Base-by-base conservation (phyloP, 148 eudicot species). In the Camellia granthamiana region DNA sequence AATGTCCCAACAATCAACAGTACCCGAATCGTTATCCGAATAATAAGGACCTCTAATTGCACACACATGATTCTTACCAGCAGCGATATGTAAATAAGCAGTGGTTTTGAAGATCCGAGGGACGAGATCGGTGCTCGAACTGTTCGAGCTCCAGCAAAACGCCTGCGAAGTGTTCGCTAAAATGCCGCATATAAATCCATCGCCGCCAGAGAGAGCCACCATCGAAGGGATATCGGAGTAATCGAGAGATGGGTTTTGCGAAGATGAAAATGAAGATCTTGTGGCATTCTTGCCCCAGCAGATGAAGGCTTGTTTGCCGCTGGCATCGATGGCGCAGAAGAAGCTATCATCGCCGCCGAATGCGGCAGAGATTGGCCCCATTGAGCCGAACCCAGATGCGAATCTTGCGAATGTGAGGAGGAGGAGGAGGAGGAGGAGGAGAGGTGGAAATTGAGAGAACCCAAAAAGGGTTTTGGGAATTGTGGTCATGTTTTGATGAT, bases 291-390 rank as follows among this genome's bases (percentile, higher is more conserved):
- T 87, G 7, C 88, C 91, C 98, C 98, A 96, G 80, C 99, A 96
- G 66, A 92, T 86, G 1, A 93, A 85, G 41, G 70, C 89, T 69
- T 96, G 99, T 60, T 90, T 91, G 10, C 98, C 95, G 77, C 98
- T 91, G 21, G 99, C 99, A 49, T 96, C 99, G 47, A 96, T 96
- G 76, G 99, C 97, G 62, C 99, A 96, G 79, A 96, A 92, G 85
- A 93, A 90, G 44, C 87, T 30, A 30, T 30, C 80, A 18, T 85
- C 77, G 42, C 80, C 82, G 52, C 93, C 95, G 71, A 86, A 92
- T 1, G 97, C 83, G 13, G 97, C 97, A 1, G 99, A 84, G 69
- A 93, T 92, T 43, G 99, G 91, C 14, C 97, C 97, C 92, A 89
- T 91, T 30, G 98, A 92, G 75, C 98, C 98, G 44, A 90, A 91